These are phyloP conservation scores for Ophiostoma montium DNA, from an alignment of 2,329 filamentous ascomycete genomes.

Conservation along the genomic window DNA sequence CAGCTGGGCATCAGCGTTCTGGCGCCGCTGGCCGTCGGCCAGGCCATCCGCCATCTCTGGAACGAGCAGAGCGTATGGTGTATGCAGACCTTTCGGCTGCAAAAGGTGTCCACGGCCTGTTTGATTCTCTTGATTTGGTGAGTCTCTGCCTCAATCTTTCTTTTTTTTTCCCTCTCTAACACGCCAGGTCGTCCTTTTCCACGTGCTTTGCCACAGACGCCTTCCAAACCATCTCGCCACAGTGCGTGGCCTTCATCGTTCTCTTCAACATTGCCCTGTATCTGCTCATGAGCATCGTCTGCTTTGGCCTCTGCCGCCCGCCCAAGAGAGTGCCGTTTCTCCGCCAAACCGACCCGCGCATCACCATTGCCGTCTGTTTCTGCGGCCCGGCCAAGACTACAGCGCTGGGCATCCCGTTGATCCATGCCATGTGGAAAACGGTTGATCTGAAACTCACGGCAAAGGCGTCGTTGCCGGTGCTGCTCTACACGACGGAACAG, in stretches of 20 bases:
- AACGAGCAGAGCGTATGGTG: conserved; percentile 35
- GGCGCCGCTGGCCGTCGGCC: conserved; percentile 48
- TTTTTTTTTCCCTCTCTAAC: conserved; percentile 25
- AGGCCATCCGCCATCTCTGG: conserved; percentile 38
- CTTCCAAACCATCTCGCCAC: conserved; percentile 26
- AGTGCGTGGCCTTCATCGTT: conserved; percentile 51
- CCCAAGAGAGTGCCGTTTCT: conserved; percentile 35
- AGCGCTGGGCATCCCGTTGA: conserved; percentile 53
- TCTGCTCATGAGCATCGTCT: conserved; percentile 47
- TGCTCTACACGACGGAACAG: conserved; percentile 48
- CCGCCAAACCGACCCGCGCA: conserved; percentile 30
- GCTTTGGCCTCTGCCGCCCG: conserved; percentile 35
- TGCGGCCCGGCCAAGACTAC: conserved; percentile 62
- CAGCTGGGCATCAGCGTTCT: conserved; percentile 55
- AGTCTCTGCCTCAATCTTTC: conserved; percentile 14
- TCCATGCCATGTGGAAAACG: conserved; percentile 48
- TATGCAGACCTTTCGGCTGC: conserved; percentile 29
- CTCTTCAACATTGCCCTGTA: conserved; percentile 54
- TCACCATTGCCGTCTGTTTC: conserved; percentile 49
- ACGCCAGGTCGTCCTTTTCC: conserved; percentile 50
- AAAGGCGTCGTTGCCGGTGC: conserved; percentile 47
- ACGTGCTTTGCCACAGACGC: conserved; percentile 47
- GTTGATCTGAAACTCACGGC: conserved; percentile 35
- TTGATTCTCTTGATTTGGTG: conserved; percentile 34
- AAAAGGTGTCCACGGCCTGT: conserved; percentile 33